Evolutionary conservation across 2,329 filamentous ascomycete species (phyloP).

Genomic region (Xylariaceae sp.): DNA sequence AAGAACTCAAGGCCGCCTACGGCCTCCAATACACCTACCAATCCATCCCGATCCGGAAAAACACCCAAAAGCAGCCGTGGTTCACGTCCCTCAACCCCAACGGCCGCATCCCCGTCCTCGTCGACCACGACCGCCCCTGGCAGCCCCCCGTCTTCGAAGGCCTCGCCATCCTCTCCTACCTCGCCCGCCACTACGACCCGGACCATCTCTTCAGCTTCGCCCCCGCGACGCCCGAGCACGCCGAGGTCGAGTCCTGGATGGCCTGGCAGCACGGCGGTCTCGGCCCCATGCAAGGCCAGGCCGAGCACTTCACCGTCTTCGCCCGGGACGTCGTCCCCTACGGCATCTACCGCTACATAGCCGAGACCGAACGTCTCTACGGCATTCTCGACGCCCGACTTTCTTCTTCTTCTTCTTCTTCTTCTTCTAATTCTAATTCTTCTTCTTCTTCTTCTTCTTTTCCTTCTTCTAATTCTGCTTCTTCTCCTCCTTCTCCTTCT

Average conservation of each 20-base stretch:
- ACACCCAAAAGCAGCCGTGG: conserved; percentile 63
- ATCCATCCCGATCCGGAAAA: conserved; percentile 52
- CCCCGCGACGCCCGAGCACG: conserved; percentile 34
- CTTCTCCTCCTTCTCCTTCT: no score
- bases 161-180: conserved; percentile 66
- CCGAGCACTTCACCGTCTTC: conserved; percentile 66
- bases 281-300: conserved; percentile 68
- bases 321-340: conserved; percentile 66
- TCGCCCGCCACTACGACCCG: conserved; percentile 65
- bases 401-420: not conserved
- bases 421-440: no score
- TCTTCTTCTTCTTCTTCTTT: no score
- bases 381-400: conserved; percentile 65
- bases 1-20: conserved; percentile 62
- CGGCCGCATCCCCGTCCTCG: conserved; percentile 59
- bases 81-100: conserved; percentile 59
- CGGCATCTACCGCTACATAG: conserved; percentile 66
- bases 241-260: conserved; percentile 54
- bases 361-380: conserved; percentile 70
- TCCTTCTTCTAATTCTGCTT: no score
- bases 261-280: conserved; percentile 70
- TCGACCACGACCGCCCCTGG: conserved; percentile 54
- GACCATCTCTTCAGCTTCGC: conserved; percentile 62
- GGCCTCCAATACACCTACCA: conserved; percentile 55
- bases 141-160: conserved; percentile 66